Evolutionary conservation across 768 basidiomycete species (phyloP).

Genomic region (Brasilioporus rufonigricans): DNA sequence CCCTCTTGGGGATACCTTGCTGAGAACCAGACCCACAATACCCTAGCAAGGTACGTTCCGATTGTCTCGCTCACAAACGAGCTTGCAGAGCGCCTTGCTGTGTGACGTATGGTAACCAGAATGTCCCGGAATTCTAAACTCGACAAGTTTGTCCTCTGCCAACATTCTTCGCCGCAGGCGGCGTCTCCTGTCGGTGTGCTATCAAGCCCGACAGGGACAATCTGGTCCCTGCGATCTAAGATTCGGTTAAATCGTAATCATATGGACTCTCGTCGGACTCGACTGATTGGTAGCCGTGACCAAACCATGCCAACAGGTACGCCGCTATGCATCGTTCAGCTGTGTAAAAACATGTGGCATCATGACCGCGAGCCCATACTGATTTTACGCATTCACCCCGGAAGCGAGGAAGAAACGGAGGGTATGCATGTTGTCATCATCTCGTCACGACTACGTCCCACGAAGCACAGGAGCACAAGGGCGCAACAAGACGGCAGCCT

Average conservation of each 20-base stretch:
- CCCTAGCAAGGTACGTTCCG: background rate
- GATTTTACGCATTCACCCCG: slow-evolving; percentile 2
- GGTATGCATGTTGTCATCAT: background rate
- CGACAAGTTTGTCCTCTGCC: background rate
- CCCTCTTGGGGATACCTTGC: background rate
- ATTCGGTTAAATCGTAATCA: background rate
- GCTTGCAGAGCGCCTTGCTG: background rate
- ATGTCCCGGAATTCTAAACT: background rate
- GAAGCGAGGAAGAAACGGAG: background rate
- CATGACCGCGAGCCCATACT: background rate
- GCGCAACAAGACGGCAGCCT: background rate
- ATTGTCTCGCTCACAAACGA: background rate
- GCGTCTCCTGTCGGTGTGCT: background rate
- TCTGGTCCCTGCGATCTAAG: slow-evolving; percentile 1
- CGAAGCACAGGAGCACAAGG: background rate
- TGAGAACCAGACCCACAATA: background rate
- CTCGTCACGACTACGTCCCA: background rate
- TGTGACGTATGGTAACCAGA: background rate
- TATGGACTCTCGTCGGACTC: background rate
- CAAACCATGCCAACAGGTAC: background rate
- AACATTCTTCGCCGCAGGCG: slow-evolving; percentile 2
- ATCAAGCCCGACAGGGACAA: background rate
- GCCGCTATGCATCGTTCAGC: background rate
- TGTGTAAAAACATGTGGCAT: slow-evolving; percentile 2
- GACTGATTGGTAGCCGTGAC: background rate